Conservation (phyloP, 1,284 basidiomycete genomes). For the Tremellales sp. region DNA sequence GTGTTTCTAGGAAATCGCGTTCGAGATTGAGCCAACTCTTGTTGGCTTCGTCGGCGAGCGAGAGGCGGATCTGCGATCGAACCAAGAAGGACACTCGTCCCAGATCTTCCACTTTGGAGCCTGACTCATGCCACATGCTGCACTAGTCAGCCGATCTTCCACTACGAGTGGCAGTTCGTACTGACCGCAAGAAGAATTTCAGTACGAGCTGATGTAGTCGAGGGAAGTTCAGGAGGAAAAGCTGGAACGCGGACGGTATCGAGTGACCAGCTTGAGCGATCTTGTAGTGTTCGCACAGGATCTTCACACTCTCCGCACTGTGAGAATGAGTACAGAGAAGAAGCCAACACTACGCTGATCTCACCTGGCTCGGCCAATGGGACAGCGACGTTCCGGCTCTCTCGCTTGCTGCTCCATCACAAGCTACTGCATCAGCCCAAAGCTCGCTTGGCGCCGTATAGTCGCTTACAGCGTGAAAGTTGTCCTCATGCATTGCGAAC, state of each 20-base stretch:
- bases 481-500: slow-evolving; percentile 68
- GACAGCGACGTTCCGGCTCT: slow-evolving; percentile 72
- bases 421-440: slow-evolving; percentile 48
- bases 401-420: slow-evolving; percentile 80
- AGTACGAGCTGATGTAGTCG: slow-evolving; percentile 77
- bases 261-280: slow-evolving; percentile 36
- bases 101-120: slow-evolving; percentile 75
- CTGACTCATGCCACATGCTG: slow-evolving; percentile 88
- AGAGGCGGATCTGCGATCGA: slow-evolving; percentile 80
- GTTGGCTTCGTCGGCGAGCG: slow-evolving; percentile 68
- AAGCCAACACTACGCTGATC: background rate
- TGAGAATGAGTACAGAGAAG: slow-evolving; percentile 53
- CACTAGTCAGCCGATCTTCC: background rate
- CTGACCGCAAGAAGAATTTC: slow-evolving; percentile 73
- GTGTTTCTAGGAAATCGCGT: slow-evolving; percentile 74
- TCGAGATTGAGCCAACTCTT: slow-evolving; percentile 82
- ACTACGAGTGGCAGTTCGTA: background rate
- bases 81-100: slow-evolving; percentile 74
- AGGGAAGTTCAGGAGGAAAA: slow-evolving; percentile 83
- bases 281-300: slow-evolving; percentile 69
- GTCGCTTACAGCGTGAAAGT: slow-evolving; percentile 69
- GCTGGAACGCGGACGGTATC: slow-evolving; percentile 71
- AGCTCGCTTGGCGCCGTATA: background rate
- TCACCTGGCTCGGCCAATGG: slow-evolving; percentile 66
- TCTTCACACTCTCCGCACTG: slow-evolving; percentile 57